Evolutionary conservation across 306 rosid genomes (phyloP).

Genomic region (Coriaria nepalensis): DNA sequence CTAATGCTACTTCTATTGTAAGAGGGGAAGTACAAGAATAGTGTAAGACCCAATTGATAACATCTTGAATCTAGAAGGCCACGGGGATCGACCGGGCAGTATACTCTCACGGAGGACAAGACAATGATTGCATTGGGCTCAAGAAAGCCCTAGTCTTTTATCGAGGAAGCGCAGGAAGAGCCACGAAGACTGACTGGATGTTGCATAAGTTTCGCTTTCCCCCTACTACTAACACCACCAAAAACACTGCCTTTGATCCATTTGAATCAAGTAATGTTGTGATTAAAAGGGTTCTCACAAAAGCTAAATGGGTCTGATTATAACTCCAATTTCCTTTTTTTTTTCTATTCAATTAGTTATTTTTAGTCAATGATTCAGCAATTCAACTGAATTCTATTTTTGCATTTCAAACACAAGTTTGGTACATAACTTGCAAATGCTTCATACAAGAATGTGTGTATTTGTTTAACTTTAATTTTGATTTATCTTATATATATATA

Average conservation of each 20-base stretch:
- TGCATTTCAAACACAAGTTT: too few species aligned
- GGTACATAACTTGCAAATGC: too few species aligned
- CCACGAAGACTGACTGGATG: conserved; percentile 97
- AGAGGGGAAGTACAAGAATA: conserved; percentile 28
- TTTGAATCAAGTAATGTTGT: too few species aligned
- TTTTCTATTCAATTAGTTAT: too few species aligned
- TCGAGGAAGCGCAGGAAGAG: conserved; percentile 84
- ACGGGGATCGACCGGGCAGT: conserved; percentile 28
- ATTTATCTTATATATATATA: too few species aligned
- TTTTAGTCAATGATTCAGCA: too few species aligned
- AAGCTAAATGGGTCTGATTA: too few species aligned
- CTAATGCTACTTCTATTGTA: conserved; percentile 28
- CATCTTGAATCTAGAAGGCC: conserved; percentile 30
- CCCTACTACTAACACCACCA: conserved; percentile 8
- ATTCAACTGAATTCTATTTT: too few species aligned
- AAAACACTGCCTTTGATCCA: conserved; percentile 23
- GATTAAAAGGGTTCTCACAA: too few species aligned
- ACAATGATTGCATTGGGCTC: conserved; percentile 45
- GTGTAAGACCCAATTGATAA: conserved; percentile 27
- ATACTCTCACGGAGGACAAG: conserved; percentile 28
- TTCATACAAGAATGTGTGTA: too few species aligned
- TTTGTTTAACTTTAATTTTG: too few species aligned
- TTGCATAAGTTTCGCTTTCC: conserved; percentile 97
- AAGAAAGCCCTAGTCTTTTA: conserved; percentile 83
- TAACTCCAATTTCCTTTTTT: too few species aligned